Evolutionary conservation across 1,139 yeast genomes (phyloP).

Genomic region (Zygosaccharomyces sapae): DNA sequence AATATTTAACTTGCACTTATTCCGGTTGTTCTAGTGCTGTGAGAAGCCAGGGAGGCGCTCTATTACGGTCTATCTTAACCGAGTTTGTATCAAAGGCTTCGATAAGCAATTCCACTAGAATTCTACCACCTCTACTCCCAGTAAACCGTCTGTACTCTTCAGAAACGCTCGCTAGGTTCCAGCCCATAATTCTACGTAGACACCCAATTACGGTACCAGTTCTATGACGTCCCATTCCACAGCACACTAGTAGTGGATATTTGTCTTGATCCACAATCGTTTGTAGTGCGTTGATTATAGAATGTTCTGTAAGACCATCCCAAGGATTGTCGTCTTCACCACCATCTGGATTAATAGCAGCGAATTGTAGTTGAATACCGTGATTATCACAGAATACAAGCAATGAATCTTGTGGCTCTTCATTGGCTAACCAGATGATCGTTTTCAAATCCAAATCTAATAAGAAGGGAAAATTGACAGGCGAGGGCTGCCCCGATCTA

Average conservation of each 20-base stretch:
- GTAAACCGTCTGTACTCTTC: conserved; percentile 94
- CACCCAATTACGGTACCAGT: conserved; percentile 97
- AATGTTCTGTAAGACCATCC: conserved; percentile 89
- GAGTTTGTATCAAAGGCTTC: conserved; percentile 48
- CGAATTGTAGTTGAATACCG: conserved; percentile 58
- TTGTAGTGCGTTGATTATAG: conserved; percentile 74
- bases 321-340: conserved; percentile 84
- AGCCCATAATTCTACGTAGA: conserved; percentile 80
- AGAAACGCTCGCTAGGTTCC: conserved; percentile 91
- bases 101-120: conserved; percentile 81
- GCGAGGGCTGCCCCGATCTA: conserved; percentile 95
- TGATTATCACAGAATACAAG: conserved; percentile 73
- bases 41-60: conserved; percentile 35
- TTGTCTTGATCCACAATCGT: conserved; percentile 65
- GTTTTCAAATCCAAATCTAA: conserved; percentile 70
- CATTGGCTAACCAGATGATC: conserved; percentile 90
- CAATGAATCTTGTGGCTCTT: conserved; percentile 88
- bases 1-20: not conserved
- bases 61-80: conserved; percentile 30
- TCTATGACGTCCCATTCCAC: conserved; percentile 97
- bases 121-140: conserved; percentile 88
- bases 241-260: conserved; percentile 84
- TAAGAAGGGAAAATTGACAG: conserved; percentile 81
- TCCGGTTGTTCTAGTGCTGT: conserved; percentile 22
- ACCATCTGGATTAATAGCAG: conserved; percentile 57